Base-by-base conservation (phyloP, 805 yeast species). In the Teunomyces stri region DNA sequence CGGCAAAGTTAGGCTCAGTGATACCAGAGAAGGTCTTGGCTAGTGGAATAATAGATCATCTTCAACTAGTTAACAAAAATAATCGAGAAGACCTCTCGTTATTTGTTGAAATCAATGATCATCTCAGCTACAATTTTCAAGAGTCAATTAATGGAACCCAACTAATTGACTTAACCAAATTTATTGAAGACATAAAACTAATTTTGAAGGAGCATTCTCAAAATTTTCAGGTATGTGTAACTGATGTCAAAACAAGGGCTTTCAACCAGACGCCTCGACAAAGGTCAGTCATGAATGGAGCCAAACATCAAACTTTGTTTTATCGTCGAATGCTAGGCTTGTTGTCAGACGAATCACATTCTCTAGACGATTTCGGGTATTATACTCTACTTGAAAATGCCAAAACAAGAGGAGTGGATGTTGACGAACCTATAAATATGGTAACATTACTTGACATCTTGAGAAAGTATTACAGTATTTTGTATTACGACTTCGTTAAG, bases 21-120 rank as follows among this genome's bases (percentile, higher is more conserved):
- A 42, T 37, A 16, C 12, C 39, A 45, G 16, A 16, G 16, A 48
- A 49, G 41, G 69, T 80, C 1, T 60, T 83, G 18, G 71, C 84
- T 5, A 82, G 87, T 57, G 94, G 91, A 1, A 68, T 85, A 1
- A 75, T 84, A 21, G 91, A 85, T 61, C 76, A 75, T 49, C 49
- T 83, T 13, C 47, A 48, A 36, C 15, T 68, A 1, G 15, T 35
- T 3, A 52, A 64, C 34, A 25, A 27, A 3, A 13, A 47, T 1
- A 50, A 58, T 16, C 41, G 43, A 9, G 7, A 43, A 5, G 62
- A 63, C 31, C 42, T 49, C 13, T 37, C 55, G 1, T 42, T 68
- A 38, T 61, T 67, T 43, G 53, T 57, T 13, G 68, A 63, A 2
- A 53, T 69, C 7, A 51, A 57, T 25, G 43, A 58, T 9, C 39